Conservation (phyloP, 345 rosid genomes). For the Physaria fendleri region DNA sequence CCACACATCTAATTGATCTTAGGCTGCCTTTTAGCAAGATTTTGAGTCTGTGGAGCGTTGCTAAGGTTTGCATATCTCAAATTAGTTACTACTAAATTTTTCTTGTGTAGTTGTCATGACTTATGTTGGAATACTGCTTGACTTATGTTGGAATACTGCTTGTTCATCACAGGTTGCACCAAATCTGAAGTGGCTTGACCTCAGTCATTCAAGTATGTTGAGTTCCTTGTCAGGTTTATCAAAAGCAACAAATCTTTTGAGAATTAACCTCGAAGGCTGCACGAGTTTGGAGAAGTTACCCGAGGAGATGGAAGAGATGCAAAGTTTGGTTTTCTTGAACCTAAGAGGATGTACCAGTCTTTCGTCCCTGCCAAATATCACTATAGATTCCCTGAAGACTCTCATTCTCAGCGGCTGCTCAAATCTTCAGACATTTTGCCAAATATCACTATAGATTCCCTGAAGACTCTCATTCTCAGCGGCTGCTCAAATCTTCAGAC, state of each 20-base stretch:
- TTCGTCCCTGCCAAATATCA: neutral
- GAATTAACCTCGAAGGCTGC: neutral
- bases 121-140: too few species aligned
- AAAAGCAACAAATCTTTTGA: neutral
- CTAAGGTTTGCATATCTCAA: neutral
- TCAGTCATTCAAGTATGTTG: neutral
- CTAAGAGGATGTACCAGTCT: neutral
- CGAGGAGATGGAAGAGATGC: neutral
- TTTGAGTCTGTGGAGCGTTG: neutral
- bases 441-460: too few species aligned
- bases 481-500: neutral
- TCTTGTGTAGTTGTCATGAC: too few species aligned
- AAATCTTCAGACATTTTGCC: too few species aligned
- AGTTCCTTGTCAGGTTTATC: neutral
- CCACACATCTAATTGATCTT: neutral
- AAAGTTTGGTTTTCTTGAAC: neutral
- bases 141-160: too few species aligned
- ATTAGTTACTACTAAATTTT: too few species aligned
- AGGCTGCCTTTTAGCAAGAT: conserved; percentile 8
- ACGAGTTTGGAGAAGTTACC: neutral
- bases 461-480: too few species aligned
- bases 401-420: neutral
- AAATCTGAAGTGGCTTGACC: neutral
- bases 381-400: neutral
- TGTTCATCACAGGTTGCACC: too few species aligned